Conservation (phyloP, 1,139 yeast species). For the Yarrowia galli region DNA sequence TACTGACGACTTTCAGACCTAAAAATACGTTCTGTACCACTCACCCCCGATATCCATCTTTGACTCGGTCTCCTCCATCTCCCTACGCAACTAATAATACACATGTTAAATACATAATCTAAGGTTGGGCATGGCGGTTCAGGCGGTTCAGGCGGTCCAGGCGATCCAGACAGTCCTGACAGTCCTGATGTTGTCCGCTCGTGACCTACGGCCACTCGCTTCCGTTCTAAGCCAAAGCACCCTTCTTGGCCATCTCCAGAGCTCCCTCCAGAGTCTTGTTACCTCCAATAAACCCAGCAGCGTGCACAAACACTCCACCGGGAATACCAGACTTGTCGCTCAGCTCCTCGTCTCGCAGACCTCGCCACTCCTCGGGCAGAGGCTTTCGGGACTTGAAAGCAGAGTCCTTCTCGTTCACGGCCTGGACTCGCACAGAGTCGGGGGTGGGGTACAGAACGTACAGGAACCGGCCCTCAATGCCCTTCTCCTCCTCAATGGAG, state of each 20-base stretch:
- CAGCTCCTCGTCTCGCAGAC: constrained; percentile 85
- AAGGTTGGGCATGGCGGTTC: no score
- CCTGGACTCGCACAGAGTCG: constrained; percentile 85
- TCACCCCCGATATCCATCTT: no score
- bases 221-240: constrained; percentile 53
- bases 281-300: constrained; percentile 98
- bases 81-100: no score
- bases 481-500: constrained; percentile 69
- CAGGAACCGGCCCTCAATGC: constrained; percentile 61
- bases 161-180: no score
- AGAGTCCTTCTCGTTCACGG: constrained; percentile 76
- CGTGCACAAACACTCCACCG: constrained; percentile 91
- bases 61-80: no score
- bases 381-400: constrained; percentile 88
- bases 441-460: constrained; percentile 79
- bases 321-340: constrained; percentile 75
- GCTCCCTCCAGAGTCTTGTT: constrained; percentile 83
- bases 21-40: no score
- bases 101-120: no score
- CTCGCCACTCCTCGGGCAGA: constrained; percentile 91
- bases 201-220: background rate
- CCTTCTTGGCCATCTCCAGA: constrained; percentile 70
- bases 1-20: no score
- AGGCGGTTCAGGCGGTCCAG: no score
- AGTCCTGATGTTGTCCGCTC: background rate